These are phyloP conservation scores for Avena sativa DNA, from an alignment of 176 grass and related monocot species.

Conservation along the genomic window DNA sequence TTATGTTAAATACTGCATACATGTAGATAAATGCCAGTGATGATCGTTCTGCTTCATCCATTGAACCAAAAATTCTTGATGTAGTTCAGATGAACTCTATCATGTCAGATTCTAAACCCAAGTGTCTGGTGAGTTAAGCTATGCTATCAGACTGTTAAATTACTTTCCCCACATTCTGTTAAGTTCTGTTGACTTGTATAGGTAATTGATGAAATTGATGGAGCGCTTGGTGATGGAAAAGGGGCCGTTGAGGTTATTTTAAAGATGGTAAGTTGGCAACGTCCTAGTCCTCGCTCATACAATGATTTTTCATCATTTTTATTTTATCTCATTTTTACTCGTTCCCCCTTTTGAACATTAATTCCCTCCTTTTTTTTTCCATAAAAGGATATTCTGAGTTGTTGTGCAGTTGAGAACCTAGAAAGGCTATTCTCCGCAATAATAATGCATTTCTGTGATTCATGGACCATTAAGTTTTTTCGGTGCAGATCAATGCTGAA, in stretches of 20 bases:
- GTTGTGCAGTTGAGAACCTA: not conserved
- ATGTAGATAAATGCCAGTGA: slow-evolving; percentile 98
- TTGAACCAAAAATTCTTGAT: slow-evolving; percentile 96
- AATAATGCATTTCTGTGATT: slow-evolving; percentile 33
- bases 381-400: not conserved
- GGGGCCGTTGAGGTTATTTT: slow-evolving; percentile 90
- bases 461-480: slow-evolving; percentile 13
- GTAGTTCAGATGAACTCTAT: slow-evolving; percentile 96
- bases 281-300: not conserved
- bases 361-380: not conserved
- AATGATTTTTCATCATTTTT: not conserved
- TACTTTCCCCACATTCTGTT: slow-evolving; percentile 23
- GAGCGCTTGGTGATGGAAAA: slow-evolving; percentile 93
- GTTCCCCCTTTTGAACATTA: not conserved
- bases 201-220: slow-evolving; percentile 99
- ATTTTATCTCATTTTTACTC: slow-evolving; percentile 12
- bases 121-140: slow-evolving; percentile 85
- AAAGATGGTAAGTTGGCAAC: slow-evolving; percentile 97
- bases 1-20: slow-evolving; percentile 41
- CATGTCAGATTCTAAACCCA: slow-evolving; percentile 93
- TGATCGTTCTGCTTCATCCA: slow-evolving; percentile 86
- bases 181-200: slow-evolving; percentile 47
- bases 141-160: slow-evolving; percentile 28
- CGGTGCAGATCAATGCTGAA: slow-evolving; percentile 71
- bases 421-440: slow-evolving; percentile 12